Evolutionary conservation across 179 eudicot genomes (phyloP), one percentile per base, ranked within the genome.

Genomic region (Sideroxylon spinosum): DNA sequence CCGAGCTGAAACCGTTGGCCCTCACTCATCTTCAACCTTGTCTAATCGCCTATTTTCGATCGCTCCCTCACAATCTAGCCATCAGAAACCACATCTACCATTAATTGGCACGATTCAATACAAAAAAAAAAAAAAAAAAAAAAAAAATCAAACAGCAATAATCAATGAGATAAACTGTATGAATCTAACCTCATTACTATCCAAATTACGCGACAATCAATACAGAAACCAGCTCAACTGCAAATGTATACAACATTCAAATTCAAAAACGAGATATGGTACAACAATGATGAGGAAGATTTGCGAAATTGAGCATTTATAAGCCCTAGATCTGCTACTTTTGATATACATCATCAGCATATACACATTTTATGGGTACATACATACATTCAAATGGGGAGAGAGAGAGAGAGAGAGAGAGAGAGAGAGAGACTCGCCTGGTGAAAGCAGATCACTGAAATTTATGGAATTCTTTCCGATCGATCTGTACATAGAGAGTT

Each of bases 1-100:
- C 94, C 94, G 19, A 90, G 84, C 81, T 90, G 94, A 81, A 86
- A 89, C 76, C 87, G 61, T 79, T 83, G 87, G 76, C 80, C 73
- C 37, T 90, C 92, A 28, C 87, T 82, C 94, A 90, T 90, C 76
- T 80, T 86, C 79, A 37, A 75, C 60, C 12, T 76, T 29, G 25
- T 55, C 26, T 60, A n/a, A 37, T n/a, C 49, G n/a, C 67, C 60
- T 59, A 14, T 77, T 52, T 64, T 12, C 53, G 19, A 55, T 62
- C 46, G 48, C 71, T 52, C 56, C 67, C 80, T 71, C 76, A 63
- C 68, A 62, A 28, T 25, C 76, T 81, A 71, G 56, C 68, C 53
- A 37, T 77, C 28, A 13, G 13, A 77, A 20, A 55, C 28, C 65
- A 56, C 8, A 28, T 7, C 74, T 1, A 56, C 28, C 9, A 68